A percentile compares a stretch with the other conserved stretches of the same genome.
Conservation (phyloP, 2,329 filamentous ascomycete species). For the Phaeosphaeriaceae sp. region DNA sequence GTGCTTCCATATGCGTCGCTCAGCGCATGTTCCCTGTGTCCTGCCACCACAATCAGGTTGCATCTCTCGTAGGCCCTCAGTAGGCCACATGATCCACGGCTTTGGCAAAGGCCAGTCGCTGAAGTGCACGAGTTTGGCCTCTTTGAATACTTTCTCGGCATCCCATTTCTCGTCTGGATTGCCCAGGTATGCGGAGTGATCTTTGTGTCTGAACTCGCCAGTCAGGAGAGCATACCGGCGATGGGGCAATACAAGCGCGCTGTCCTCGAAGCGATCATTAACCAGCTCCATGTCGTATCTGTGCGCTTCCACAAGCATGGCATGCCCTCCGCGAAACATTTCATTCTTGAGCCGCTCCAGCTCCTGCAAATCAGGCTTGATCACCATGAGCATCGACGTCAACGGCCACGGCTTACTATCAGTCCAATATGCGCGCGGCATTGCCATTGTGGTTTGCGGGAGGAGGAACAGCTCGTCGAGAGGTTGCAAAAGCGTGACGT, state of each 20-base stretch:
- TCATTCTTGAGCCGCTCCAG: conserved; percentile 49
- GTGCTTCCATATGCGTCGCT: conserved; percentile 53
- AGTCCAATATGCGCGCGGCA: conserved; percentile 77
- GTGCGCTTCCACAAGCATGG: conserved; percentile 37
- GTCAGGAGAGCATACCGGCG: conserved; percentile 67
- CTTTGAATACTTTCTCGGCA: conserved; percentile 60
- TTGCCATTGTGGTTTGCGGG: conserved; percentile 66
- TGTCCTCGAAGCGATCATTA: conserved; percentile 66
- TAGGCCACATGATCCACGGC: conserved; percentile 62
- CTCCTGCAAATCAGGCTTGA: conserved; percentile 64
- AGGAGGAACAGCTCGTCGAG: conserved; percentile 76
- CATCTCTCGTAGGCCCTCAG: conserved; percentile 50
- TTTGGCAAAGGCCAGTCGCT: conserved; percentile 76
- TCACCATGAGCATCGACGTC: conserved; percentile 67
- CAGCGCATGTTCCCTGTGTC: conserved; percentile 40
- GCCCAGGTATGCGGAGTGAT: conserved; percentile 62
- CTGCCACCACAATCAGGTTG: conserved; percentile 53
- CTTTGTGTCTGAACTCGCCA: conserved; percentile 65
- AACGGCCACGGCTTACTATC: conserved; percentile 61
- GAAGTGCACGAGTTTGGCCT: conserved; percentile 74
- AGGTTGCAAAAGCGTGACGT: conserved; percentile 65
- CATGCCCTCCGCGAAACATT: conserved; percentile 36
- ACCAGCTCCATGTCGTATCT: conserved; percentile 73
- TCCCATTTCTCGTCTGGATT: conserved; percentile 65
- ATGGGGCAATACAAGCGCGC: conserved; percentile 68